A percentile compares a stretch with the other conserved stretches of the same genome.
These are phyloP conservation scores for Exophiala lecanii-corni DNA, from an alignment of 2,329 filamentous ascomycete genomes.

Conservation along the genomic window DNA sequence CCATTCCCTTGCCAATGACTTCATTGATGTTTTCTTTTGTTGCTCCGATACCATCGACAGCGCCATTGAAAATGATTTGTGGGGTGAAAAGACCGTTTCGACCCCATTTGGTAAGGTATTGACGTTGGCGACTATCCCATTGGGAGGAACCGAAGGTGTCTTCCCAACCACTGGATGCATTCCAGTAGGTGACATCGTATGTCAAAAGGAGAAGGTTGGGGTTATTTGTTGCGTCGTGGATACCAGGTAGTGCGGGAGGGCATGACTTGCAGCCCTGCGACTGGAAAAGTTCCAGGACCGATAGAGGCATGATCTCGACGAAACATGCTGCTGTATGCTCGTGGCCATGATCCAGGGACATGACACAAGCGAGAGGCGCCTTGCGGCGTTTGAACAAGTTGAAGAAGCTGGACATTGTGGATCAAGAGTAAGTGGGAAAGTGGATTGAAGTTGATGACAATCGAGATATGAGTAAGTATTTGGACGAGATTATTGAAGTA, in stretches of 20 bases:
- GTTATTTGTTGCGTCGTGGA: slow-evolving; percentile 18
- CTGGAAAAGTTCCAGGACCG: slow-evolving; percentile 22
- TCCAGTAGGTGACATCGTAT: slow-evolving; percentile 23
- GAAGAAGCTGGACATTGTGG: slow-evolving; percentile 15
- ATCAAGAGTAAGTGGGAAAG: neutral
- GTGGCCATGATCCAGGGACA: slow-evolving; percentile 17
- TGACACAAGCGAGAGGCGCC: slow-evolving; percentile 16
- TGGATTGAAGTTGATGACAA: too few species aligned
- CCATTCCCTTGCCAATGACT: slow-evolving; percentile 15
- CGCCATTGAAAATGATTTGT: slow-evolving; percentile 19
- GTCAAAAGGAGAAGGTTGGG: slow-evolving; percentile 21
- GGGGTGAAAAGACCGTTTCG: slow-evolving; percentile 20
- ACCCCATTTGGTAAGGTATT: slow-evolving; percentile 17
- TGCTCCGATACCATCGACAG: slow-evolving; percentile 18
- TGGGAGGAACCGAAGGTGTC: slow-evolving; percentile 19
- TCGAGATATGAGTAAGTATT: too few species aligned
- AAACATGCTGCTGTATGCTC: slow-evolving; percentile 21
- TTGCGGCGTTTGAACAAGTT: slow-evolving; percentile 19
- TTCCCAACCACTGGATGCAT: slow-evolving; percentile 16
- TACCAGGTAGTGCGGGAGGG: slow-evolving; percentile 19
- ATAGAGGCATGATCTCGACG: slow-evolving; percentile 21
- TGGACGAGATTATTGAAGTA: slow-evolving; percentile 1
- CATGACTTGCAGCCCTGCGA: slow-evolving; percentile 22
- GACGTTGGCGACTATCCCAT: slow-evolving; percentile 18
- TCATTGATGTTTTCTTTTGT: slow-evolving; percentile 15